Evolutionary conservation across 495 filamentous ascomycete species (phyloP).

Genomic region (Lophiostoma macrostomum): DNA sequence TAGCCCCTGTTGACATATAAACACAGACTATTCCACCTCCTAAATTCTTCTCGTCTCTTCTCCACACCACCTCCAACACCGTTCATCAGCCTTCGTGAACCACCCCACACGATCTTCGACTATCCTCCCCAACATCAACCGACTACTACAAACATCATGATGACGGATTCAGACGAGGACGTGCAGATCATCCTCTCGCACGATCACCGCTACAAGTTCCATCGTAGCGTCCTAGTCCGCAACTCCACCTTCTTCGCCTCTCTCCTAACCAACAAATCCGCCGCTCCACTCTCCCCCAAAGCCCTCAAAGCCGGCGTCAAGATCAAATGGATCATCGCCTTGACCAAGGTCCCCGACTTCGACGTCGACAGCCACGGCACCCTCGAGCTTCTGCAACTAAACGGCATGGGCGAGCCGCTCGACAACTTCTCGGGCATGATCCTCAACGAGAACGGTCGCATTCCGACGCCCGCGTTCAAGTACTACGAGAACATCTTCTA

Average conservation of each 20-base stretch:
- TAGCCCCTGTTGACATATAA: no score
- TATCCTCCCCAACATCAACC: not conserved
- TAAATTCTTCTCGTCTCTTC: no score
- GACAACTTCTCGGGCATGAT: conserved; percentile 4
- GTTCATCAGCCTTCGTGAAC: no score
- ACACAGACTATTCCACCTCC: no score
- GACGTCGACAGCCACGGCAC: not conserved
- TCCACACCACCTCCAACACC: no score
- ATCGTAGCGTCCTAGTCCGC: conserved; percentile 27
- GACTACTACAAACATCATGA: not conserved
- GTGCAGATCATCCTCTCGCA: conserved; percentile 33
- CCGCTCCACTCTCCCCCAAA: no score
- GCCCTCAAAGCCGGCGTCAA: no score
- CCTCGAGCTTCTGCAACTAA: conserved; percentile 11
- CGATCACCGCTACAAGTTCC: conserved; percentile 30
- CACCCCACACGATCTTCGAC: no score
- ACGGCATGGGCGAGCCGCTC: conserved; percentile 12
- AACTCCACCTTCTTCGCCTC: conserved; percentile 17
- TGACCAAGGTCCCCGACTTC: no score
- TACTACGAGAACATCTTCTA: conserved; percentile 45
- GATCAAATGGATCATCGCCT: no score
- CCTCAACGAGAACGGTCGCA: conserved; percentile 32
- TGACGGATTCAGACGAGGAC: conserved; percentile 25
- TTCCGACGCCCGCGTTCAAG: conserved; percentile 23
- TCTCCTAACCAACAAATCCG: conserved; percentile 11